Base-by-base conservation (phyloP, 768 basidiomycete genomes). In the Russula dissimulans region DNA sequence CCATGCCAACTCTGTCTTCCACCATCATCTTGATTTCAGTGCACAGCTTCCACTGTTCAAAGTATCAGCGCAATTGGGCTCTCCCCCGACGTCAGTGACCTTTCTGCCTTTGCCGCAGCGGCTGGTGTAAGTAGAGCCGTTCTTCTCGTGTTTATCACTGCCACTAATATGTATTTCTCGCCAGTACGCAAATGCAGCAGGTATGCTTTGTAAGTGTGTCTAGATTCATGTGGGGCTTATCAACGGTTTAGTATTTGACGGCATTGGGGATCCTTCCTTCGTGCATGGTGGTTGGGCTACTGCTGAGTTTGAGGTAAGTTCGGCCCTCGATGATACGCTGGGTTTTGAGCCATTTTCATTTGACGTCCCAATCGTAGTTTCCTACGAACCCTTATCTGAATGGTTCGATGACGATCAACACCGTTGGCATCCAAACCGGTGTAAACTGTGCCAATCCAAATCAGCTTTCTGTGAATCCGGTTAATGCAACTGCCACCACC, bases 191-290 rank as follows among this genome's bases (percentile, higher is more conserved):
- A 59, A 64, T 26, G 56, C 65, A 39, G 11, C 65, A 55, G 62
- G 65, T 65, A n/a, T 22, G 51, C 9, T 47, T 57, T 46, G 1
- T 10, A 44, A 49, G 9, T 15, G 46, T 31, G 7, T 54, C 39
- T 6, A 57, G 48, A 6, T 54, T 44, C 42, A 9, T 4, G 11
- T 71, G 8, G 15, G 45, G 64, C 80, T 76, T 62, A 75, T 77
- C 4, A 77, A 79, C 48, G 75, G 77, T 17, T 74, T 77, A 75
- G 75, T 4, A 69, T 77, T 41, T 75, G 80, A 62, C 31, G 65
- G 69, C 17, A 68, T 86, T 6, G 66, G 72, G 5, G 82, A 85
- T 58, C 86, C 86, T 1, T 80, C 83, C 8, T 87, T 85, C 65
- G 72, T 86, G 22, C 51, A 65, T 7, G 68, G 67, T 0, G 72